These are phyloP conservation scores for Falciphora oryzae DNA, from an alignment of 2,329 filamentous ascomycete genomes.

Conservation along the genomic window DNA sequence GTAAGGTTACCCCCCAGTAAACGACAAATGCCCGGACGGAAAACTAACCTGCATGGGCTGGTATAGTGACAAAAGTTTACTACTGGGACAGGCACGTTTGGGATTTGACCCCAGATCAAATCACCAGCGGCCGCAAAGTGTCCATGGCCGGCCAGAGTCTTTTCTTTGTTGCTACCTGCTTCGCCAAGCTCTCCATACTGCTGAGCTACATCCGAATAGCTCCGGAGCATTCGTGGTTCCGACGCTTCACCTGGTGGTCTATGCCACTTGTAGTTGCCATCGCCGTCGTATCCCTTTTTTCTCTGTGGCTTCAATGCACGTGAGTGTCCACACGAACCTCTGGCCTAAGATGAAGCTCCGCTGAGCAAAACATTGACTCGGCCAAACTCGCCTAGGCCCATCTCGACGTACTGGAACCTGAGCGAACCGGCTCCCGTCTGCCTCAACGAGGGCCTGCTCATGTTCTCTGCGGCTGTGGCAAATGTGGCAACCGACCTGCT, in stretches of 20 bases:
- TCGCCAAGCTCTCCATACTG: constrained; percentile 36
- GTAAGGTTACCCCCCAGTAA: not conserved
- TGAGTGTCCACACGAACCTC: not conserved
- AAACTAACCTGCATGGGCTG: not conserved
- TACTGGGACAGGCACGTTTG: constrained; percentile 7
- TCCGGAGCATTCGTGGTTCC: constrained; percentile 26
- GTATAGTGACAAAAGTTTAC: constrained; percentile 4
- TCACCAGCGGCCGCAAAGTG: constrained; percentile 15
- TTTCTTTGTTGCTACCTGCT: constrained; percentile 34
- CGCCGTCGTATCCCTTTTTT: constrained; percentile 26
- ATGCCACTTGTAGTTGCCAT: constrained; percentile 23
- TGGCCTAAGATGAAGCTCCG: too few relatives aligned
- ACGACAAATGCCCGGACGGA: too few relatives aligned
- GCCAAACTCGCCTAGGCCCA: constrained; percentile 14
- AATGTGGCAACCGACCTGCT: constrained; percentile 29
- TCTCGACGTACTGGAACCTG: constrained; percentile 25
- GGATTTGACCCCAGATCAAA: constrained; percentile 5
- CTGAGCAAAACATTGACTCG: too few relatives aligned
- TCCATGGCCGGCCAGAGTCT: constrained; percentile 34
- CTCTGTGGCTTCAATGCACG: constrained; percentile 32
- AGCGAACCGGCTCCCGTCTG: constrained; percentile 19
- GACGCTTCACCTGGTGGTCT: constrained; percentile 23
- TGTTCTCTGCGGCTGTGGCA: constrained; percentile 25
- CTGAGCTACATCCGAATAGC: constrained; percentile 35
- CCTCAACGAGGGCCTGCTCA: constrained; percentile 22